Evolutionary conservation across 306 rosid species (phyloP), one percentile per base, ranked within the genome.

Genomic region (Acacia acuminata): DNA sequence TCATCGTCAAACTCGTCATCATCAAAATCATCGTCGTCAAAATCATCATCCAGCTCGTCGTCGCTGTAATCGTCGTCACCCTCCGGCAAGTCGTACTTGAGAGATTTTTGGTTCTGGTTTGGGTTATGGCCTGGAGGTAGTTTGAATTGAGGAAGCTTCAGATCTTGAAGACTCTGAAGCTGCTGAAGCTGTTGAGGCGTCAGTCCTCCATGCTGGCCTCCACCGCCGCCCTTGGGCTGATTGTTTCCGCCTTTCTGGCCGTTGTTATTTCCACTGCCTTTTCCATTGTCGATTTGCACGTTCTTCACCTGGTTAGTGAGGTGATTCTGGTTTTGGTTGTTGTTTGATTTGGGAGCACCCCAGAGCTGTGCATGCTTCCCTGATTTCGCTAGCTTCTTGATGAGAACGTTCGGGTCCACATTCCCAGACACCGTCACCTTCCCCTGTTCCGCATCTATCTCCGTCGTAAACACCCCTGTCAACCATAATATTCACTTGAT

Each of bases 361-460:
- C 99, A 96, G 19, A 92, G 74, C 85, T 91, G 94, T 22, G 98
- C 99, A 87, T 91, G 94, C 77, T 96, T 96, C 30, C 98, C 97
- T n/a, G 99, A 94, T 77, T 96, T 96, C 0, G 86, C 67, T 20
- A 96, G 94, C 89, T 92, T 96, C 94, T 89, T 96, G 76, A 96
- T 94, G 75, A 96, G 93, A 77, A 96, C 79, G 4, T 84, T 80
- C 2, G 98, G 92, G 88, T 96, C 99, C n/a, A 94, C 97, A 89
- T 84, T 94, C 48, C 99, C 97, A 6, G 98, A 89, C 22, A 96
- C 94, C 1, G 93, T 91, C 64, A 96, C 99, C 81, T 86, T 96
- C 61, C 99, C 99, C 38, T 88, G 98, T 3, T 96, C 99, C 3
- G 98, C 84, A 85, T 96, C 97, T 73, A 96, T 89, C 71, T 94